Conservation (phyloP, 176 grass and related monocot genomes). For the Carex scoparia region DNA sequence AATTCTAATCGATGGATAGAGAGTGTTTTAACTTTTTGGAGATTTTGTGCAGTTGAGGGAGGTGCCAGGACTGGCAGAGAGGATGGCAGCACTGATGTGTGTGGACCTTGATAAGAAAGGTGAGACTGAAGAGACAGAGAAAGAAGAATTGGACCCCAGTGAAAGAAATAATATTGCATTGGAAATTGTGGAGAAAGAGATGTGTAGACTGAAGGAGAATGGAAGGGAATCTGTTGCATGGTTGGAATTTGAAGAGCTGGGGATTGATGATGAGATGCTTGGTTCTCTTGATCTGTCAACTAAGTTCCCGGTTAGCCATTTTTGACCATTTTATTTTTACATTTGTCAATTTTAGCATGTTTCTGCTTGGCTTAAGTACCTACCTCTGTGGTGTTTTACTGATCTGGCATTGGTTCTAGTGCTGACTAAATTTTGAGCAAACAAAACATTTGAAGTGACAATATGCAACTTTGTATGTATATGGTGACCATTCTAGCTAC, state of each 20-base stretch:
- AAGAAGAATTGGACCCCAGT: conserved; percentile 3
- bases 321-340: not conserved
- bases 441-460: not conserved
- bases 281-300: conserved; percentile 57
- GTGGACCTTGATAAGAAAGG: conserved; percentile 58
- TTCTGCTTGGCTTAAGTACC: not conserved
- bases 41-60: conserved; percentile 56
- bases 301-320: conserved; percentile 59
- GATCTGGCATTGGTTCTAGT: not conserved
- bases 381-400: not conserved
- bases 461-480: not conserved
- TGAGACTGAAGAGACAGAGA: conserved; percentile 34
- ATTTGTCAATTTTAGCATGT: conserved; percentile 4
- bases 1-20: not conserved
- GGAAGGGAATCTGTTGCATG: conserved; percentile 47
- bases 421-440: not conserved
- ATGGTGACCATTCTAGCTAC: not conserved
- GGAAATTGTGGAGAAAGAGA: conserved; percentile 56
- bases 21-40: conserved; percentile 5
- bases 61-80: conserved; percentile 72
- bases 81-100: conserved; percentile 88
- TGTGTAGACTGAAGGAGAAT: conserved; percentile 41
- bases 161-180: conserved; percentile 43
- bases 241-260: conserved; percentile 86
- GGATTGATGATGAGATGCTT: conserved; percentile 93